These are phyloP conservation scores for Pseudonectria foliicola DNA, from an alignment of 2,329 filamentous ascomycete genomes.

Conservation along the genomic window DNA sequence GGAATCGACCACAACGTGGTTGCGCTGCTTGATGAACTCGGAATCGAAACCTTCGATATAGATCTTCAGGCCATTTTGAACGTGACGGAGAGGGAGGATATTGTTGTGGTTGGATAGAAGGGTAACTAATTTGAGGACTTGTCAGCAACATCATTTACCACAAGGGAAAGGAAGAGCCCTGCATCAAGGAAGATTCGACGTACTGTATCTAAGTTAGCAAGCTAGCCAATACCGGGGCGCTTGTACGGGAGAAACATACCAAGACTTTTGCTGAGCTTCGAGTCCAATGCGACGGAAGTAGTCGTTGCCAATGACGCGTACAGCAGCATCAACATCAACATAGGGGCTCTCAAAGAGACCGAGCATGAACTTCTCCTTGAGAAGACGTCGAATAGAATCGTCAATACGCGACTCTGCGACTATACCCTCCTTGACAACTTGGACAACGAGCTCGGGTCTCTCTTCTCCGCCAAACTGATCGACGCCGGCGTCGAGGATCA, in stretches of 20 bases:
- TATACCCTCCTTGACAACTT: constrained; percentile 35
- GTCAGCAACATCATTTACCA: too few relatives aligned
- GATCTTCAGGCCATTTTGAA: constrained; percentile 7
- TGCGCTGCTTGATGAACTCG: constrained; percentile 9
- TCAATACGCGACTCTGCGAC: constrained; percentile 38
- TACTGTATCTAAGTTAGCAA: too few relatives aligned
- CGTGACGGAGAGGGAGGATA: constrained; percentile 11
- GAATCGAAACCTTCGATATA: constrained; percentile 14
- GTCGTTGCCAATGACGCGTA: constrained; percentile 34
- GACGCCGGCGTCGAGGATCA: constrained; percentile 41
- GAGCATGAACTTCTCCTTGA: constrained; percentile 42
- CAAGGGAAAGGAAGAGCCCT: too few relatives aligned
- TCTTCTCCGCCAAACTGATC: constrained; percentile 45
- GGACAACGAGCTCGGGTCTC: constrained; percentile 39
- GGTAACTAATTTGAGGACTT: too few relatives aligned
- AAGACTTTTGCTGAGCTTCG: constrained; percentile 21
- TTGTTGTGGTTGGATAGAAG: constrained; percentile 18
- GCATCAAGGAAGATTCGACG: too few relatives aligned
- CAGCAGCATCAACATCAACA: constrained; percentile 36
- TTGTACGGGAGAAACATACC: neutral
- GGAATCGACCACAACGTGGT: constrained; percentile 24
- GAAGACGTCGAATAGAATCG: constrained; percentile 35
- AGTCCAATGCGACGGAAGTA: constrained; percentile 29
- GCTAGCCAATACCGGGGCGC: too few relatives aligned
- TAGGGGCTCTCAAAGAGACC: constrained; percentile 45